phyloP scores from a whole-genome alignment of 306 rosid species.

The Quercus agrifolia region DNA sequence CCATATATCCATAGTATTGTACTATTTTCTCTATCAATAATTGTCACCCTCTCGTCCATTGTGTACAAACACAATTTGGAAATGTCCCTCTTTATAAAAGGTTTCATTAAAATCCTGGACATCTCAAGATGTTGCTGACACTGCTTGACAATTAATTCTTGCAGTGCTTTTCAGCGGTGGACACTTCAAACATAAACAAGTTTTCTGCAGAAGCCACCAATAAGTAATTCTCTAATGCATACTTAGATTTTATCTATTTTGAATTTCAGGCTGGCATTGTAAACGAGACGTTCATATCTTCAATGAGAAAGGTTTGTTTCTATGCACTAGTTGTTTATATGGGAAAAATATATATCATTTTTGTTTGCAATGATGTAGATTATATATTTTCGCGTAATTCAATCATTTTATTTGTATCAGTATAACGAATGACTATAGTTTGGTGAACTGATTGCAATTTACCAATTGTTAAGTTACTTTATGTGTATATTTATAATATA shows the following conservation, averaged over 20 bases:
- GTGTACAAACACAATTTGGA: not conserved
- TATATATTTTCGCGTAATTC: not conserved
- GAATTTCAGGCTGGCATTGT: constrained; percentile 60
- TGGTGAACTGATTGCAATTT: not conserved
- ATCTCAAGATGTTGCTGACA: not conserved
- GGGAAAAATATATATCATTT: not conserved
- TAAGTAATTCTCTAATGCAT: constrained; percentile 3
- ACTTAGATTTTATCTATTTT: constrained; percentile 6
- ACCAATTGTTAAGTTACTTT: not conserved
- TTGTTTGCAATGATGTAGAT: not conserved
- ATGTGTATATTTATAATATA: not conserved
- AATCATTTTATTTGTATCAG: not conserved
- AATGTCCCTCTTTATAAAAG: not conserved
- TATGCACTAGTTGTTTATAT: constrained; percentile 1
- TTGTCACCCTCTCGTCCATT: not conserved
- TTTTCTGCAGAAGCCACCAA: not conserved
- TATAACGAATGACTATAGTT: not conserved
- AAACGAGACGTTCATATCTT: constrained; percentile 63
- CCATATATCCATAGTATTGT: not conserved
- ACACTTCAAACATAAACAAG: not conserved
- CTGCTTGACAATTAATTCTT: not conserved
- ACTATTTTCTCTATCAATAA: not conserved
- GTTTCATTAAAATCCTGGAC: not conserved
- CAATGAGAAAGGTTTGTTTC: constrained; percentile 82
- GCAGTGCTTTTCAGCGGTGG: not conserved